Evolutionary conservation across 352 stramenopile species (phyloP).

Genomic region (Elongisporangium prolatum): DNA sequence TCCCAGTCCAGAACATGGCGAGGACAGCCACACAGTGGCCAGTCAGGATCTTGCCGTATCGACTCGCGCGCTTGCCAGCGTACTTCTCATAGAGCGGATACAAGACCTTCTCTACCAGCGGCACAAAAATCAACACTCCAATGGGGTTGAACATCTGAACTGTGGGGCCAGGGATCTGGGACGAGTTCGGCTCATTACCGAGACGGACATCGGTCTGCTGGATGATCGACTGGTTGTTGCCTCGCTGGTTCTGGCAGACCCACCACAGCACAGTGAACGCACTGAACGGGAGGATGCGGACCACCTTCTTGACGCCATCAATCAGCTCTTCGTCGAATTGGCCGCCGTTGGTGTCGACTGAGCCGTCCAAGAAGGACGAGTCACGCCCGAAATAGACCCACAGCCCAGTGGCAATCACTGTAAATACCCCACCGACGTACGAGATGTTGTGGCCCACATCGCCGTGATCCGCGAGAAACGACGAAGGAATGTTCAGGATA

Average conservation of each 20-base stretch:
- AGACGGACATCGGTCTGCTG: slow-evolving; percentile 57
- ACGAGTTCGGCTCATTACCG: slow-evolving; percentile 20
- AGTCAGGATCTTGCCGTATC: slow-evolving; percentile 27
- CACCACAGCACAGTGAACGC: slow-evolving; percentile 60
- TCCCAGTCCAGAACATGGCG: slow-evolving; percentile 34
- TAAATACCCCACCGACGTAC: slow-evolving; percentile 30
- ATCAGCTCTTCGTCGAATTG: slow-evolving; percentile 31
- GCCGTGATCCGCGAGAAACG: slow-evolving; percentile 38
- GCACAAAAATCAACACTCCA: slow-evolving; percentile 30
- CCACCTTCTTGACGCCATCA: slow-evolving; percentile 49
- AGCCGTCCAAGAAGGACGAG: slow-evolving; percentile 37
- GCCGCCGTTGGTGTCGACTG: slow-evolving; percentile 34
- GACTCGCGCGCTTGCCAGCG: slow-evolving; percentile 29
- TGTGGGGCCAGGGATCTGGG: slow-evolving; percentile 40
- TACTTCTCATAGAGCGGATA: slow-evolving; percentile 37
- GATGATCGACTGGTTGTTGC: slow-evolving; percentile 64
- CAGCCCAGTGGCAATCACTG: slow-evolving; percentile 25
- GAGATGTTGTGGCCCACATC: slow-evolving; percentile 39
- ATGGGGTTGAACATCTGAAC: slow-evolving; percentile 46
- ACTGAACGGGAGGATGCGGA: slow-evolving; percentile 40
- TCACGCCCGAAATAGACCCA: slow-evolving; percentile 46
- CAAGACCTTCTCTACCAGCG: slow-evolving; percentile 28
- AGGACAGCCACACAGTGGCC: slow-evolving; percentile 30
- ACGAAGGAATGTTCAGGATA: slow-evolving; percentile 45
- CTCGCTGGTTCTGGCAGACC: slow-evolving; percentile 49